phyloP scores from a whole-genome alignment of 768 basidiomycete genomes.

The Chalciporus chontae region DNA sequence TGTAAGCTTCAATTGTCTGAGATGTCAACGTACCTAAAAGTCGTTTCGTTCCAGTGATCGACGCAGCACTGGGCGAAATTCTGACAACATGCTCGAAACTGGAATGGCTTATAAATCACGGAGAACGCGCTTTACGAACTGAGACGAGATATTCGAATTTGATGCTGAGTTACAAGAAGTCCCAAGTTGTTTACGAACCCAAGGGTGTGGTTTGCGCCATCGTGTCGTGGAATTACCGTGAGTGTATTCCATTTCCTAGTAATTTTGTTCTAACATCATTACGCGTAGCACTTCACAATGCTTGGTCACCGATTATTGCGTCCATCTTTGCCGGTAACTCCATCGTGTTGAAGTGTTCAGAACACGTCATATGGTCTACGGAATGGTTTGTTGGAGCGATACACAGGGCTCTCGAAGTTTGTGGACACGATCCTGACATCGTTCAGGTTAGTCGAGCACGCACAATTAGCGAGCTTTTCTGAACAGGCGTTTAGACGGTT shows the following conservation, averaged over 20 bases:
- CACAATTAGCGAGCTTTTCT: not conserved
- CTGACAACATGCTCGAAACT: slow-evolving; percentile 93
- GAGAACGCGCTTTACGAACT: slow-evolving; percentile 72
- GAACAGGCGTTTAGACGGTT: slow-evolving; percentile 49
- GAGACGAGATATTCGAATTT: slow-evolving; percentile 66
- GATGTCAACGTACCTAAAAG: not conserved
- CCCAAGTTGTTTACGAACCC: slow-evolving; percentile 83
- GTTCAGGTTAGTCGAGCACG: slow-evolving; percentile 59
- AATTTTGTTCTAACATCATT: not conserved
- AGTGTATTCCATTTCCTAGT: slow-evolving; percentile 16
- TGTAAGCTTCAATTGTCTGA: slow-evolving; percentile 42
- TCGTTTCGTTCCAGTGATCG: slow-evolving; percentile 60
- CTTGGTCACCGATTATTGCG: slow-evolving; percentile 91
- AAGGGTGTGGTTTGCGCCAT: slow-evolving; percentile 90
- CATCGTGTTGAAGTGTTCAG: slow-evolving; percentile 88
- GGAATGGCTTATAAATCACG: slow-evolving; percentile 87
- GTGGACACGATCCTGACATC: slow-evolving; percentile 82
- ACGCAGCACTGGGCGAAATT: slow-evolving; percentile 93
- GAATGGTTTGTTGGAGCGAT: slow-evolving; percentile 80
- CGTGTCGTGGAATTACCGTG: slow-evolving; percentile 95
- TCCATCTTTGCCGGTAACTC: slow-evolving; percentile 88
- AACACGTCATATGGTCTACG: slow-evolving; percentile 90
- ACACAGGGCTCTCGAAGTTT: slow-evolving; percentile 67
- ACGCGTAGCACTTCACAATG: slow-evolving; percentile 81
- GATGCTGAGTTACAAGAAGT: slow-evolving; percentile 72